phyloP scores from a whole-genome alignment of 1,284 basidiomycete species.

The Fomitiporia mediterranea region DNA sequence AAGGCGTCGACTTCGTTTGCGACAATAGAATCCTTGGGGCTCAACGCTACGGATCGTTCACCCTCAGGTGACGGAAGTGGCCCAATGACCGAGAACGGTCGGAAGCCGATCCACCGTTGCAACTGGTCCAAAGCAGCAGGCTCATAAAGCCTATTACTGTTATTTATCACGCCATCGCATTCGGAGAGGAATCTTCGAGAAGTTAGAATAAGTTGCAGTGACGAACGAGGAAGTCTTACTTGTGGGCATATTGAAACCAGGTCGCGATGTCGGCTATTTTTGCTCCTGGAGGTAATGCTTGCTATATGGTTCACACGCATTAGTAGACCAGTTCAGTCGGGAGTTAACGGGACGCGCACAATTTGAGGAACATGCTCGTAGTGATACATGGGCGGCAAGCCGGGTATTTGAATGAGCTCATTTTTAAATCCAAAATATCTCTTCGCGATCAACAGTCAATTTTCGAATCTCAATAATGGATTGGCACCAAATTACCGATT shows the following conservation, averaged over 20 bases:
- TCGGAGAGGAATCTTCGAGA: slow-evolving; percentile 7
- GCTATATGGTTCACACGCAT: too few relatives aligned
- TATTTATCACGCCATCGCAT: slow-evolving; percentile 12
- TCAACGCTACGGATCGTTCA: neutral
- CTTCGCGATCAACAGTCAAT: neutral
- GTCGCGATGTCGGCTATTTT: too few relatives aligned
- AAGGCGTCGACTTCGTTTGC: slow-evolving; percentile 4
- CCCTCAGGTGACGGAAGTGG: slow-evolving; percentile 5
- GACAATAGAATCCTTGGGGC: neutral
- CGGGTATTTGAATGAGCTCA: slow-evolving; percentile 6
- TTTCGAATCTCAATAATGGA: neutral
- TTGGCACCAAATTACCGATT: neutral
- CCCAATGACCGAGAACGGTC: neutral
- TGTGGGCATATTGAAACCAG: neutral
- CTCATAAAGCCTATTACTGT: slow-evolving; percentile 3
- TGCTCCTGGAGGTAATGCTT: too few relatives aligned
- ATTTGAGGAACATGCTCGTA: slow-evolving; percentile 10
- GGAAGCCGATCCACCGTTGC: slow-evolving; percentile 1
- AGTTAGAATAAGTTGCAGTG: neutral
- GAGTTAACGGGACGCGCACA: neutral
- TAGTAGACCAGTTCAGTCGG: neutral
- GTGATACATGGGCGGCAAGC: slow-evolving; percentile 13
- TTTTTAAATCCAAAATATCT: neutral
- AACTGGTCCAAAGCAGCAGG: neutral
- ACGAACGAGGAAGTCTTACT: neutral